Conservation (phyloP, 129 eudicot species). For the Arctium minus region DNA sequence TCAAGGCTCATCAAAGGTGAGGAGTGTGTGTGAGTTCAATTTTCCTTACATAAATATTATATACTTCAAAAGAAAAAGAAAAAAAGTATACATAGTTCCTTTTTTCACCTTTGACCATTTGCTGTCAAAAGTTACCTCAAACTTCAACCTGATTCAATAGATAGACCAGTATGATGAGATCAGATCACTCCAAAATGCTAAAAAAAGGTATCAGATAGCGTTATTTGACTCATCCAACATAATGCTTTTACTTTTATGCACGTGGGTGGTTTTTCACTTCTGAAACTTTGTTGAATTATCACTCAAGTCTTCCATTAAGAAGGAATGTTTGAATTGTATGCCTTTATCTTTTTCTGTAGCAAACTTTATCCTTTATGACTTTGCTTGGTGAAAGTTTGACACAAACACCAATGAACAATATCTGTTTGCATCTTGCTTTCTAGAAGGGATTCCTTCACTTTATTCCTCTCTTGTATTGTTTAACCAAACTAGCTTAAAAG, state of each 20-base stretch:
- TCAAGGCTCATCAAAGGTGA: not conserved
- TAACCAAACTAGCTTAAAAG: constrained; percentile 17
- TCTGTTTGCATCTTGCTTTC: constrained; percentile 29
- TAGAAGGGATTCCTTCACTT: constrained; percentile 29
- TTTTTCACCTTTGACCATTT: constrained; percentile 4
- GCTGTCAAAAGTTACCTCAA: constrained; percentile 3
- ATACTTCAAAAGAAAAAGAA: not conserved
- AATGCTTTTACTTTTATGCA: constrained; percentile 17
- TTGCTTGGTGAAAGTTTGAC: constrained; percentile 31
- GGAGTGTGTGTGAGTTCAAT: not conserved
- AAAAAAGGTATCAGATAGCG: constrained; percentile 30
- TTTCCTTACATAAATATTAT: not conserved
- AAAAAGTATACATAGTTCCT: not conserved
- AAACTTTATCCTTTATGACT: constrained; percentile 43
- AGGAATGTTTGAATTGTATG: constrained; percentile 26
- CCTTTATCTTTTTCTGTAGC: constrained; percentile 32
- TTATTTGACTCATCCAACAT: constrained; percentile 38
- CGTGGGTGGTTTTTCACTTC: constrained; percentile 41
- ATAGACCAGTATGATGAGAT: constrained; percentile 22
- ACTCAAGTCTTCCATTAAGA: not conserved
- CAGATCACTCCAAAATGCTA: constrained; percentile 9
- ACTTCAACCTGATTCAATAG: not conserved
- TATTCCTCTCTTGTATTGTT: constrained; percentile 28
- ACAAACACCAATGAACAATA: constrained; percentile 32
- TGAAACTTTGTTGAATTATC: constrained; percentile 22